These are phyloP conservation scores for Conringia planisiliqua DNA, from an alignment of 345 rosid species.

Conservation along the genomic window DNA sequence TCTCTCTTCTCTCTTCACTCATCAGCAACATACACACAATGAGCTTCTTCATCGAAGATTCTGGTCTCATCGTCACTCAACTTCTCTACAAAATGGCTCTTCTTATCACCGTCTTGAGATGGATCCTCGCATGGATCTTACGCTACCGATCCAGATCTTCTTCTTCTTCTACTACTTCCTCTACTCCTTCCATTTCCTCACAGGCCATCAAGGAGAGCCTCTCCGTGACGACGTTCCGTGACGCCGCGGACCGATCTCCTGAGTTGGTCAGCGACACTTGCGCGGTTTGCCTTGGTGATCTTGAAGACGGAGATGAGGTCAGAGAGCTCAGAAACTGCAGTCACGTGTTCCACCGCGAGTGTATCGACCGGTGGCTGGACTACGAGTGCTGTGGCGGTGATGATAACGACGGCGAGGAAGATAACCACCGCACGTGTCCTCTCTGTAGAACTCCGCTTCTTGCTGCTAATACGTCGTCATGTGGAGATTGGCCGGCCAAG, in stretches of 20 bases:
- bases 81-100: slow-evolving; percentile 75
- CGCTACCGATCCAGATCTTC: slow-evolving; percentile 43
- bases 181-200: slow-evolving; percentile 37
- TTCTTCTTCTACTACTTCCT: neutral
- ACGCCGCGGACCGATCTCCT: slow-evolving; percentile 41
- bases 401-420: slow-evolving; percentile 37
- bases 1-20: neutral
- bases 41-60: slow-evolving; percentile 69
- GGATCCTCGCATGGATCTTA: slow-evolving; percentile 63
- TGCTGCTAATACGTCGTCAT: slow-evolving; percentile 28
- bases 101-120: slow-evolving; percentile 59
- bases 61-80: slow-evolving; percentile 50
- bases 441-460: slow-evolving; percentile 84
- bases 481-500: slow-evolving; percentile 34
- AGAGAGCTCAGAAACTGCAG: slow-evolving; percentile 78
- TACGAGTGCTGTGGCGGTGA: slow-evolving; percentile 49
- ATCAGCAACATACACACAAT: slow-evolving; percentile 20
- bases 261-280: slow-evolving; percentile 49
- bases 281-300: slow-evolving; percentile 69
- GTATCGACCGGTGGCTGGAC: slow-evolving; percentile 87
- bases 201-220: slow-evolving; percentile 55
- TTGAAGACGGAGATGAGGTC: slow-evolving; percentile 57
- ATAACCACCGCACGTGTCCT: slow-evolving; percentile 70
- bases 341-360: slow-evolving; percentile 88
- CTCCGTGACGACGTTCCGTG: slow-evolving; percentile 54